These are phyloP conservation scores for Orbilia brochopaga DNA, from an alignment of 2,329 filamentous ascomycete genomes.

Conservation along the genomic window DNA sequence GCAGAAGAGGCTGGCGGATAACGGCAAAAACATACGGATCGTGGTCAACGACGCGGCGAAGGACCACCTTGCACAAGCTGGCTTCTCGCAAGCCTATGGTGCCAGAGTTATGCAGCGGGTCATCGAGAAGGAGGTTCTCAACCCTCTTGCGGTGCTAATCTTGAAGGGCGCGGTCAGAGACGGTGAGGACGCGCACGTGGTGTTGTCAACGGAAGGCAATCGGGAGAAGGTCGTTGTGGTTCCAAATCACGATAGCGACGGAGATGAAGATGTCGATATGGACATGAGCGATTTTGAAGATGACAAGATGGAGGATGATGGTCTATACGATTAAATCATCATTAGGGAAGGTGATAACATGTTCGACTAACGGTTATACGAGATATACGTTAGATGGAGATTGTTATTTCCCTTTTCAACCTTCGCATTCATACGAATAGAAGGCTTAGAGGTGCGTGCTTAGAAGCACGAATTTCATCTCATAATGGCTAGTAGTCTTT, in stretches of 20 bases:
- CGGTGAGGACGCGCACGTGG: constrained; percentile 80
- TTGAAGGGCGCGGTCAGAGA: constrained; percentile 83
- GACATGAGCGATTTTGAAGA: constrained; percentile 76
- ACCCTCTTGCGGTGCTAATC: constrained; percentile 88
- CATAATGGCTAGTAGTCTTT: background rate
- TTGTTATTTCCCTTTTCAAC: too few relatives aligned
- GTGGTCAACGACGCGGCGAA: constrained; percentile 83
- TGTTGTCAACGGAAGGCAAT: constrained; percentile 66
- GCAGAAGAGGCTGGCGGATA: constrained; percentile 84
- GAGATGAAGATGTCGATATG: constrained; percentile 67
- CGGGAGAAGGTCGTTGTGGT: constrained; percentile 76
- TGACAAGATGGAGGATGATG: constrained; percentile 64
- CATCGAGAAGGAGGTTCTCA: constrained; percentile 97
- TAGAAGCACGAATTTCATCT: too few relatives aligned
- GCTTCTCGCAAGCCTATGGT: constrained; percentile 94
- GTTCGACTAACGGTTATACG: too few relatives aligned
- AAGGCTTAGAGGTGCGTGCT: too few relatives aligned
- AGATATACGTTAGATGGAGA: too few relatives aligned
- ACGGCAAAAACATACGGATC: constrained; percentile 84
- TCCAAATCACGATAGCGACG: constrained; percentile 77
- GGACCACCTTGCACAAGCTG: constrained; percentile 87
- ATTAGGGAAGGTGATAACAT: too few relatives aligned
- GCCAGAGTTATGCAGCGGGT: constrained; percentile 84
- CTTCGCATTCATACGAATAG: too few relatives aligned
- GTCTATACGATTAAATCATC: constrained; percentile 66